Percentiles rank a stretch among this genome's conserved stretches.
Evolutionary conservation across 768 basidiomycete genomes (phyloP).

Genomic region (Vararia minispora): DNA sequence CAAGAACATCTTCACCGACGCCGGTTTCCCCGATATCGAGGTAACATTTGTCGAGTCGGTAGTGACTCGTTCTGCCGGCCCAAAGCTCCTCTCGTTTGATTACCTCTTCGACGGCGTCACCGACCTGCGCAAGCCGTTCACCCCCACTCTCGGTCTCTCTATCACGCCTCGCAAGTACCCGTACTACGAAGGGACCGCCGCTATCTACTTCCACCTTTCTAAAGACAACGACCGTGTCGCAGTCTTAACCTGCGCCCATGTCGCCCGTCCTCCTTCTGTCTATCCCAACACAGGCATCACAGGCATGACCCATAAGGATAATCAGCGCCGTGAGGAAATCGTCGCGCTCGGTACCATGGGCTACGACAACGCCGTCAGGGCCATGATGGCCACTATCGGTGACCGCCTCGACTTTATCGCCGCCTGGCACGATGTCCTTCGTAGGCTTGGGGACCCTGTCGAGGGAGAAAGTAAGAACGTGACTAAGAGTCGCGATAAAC

Average conservation of each 20-base stretch:
- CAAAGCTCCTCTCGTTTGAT: slow-evolving; percentile 22
- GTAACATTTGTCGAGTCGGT: slow-evolving; percentile 19
- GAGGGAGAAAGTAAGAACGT: slow-evolving; percentile 15
- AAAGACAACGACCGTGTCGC: slow-evolving; percentile 17
- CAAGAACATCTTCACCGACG: slow-evolving; percentile 12
- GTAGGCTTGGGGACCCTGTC: slow-evolving; percentile 14
- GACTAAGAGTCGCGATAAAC: slow-evolving; percentile 15
- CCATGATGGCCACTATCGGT: slow-evolving; percentile 5
- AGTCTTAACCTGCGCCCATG: slow-evolving; percentile 26
- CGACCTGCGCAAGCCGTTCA: slow-evolving; percentile 24
- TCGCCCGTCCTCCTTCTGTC: slow-evolving; percentile 24
- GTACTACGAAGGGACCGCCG: slow-evolving; percentile 27
- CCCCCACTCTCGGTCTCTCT: slow-evolving; percentile 25
- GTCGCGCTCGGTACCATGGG: slow-evolving; percentile 6
- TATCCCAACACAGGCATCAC: slow-evolving; percentile 17
- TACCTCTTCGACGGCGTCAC: slow-evolving; percentile 19
- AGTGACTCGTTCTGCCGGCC: slow-evolving; percentile 18
- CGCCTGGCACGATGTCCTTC: slow-evolving; percentile 15
- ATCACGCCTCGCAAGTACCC: slow-evolving; percentile 25
- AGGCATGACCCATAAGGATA: neutral
- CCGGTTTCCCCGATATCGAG: slow-evolving; percentile 17
- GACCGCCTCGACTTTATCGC: slow-evolving; percentile 5
- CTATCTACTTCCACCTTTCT: slow-evolving; percentile 22
- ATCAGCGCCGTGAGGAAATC: slow-evolving; percentile 1
- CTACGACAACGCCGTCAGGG: slow-evolving; percentile 5